These are phyloP conservation scores for Phialocephala subalpina DNA, from an alignment of 2,329 filamentous ascomycete species.

Conservation along the genomic window DNA sequence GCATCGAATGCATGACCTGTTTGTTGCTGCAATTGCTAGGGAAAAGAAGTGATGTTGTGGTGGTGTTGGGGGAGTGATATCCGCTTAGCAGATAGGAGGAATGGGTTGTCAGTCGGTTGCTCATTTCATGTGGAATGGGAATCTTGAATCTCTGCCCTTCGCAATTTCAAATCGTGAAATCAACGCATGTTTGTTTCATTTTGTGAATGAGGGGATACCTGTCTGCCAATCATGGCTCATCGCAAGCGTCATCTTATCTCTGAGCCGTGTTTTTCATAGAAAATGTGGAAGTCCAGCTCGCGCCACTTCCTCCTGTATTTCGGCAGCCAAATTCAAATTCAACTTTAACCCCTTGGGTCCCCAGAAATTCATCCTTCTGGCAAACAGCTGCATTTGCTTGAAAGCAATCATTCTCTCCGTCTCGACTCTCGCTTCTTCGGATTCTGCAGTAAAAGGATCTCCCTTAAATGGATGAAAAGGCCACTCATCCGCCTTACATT, in stretches of 20 bases:
- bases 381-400: constrained; percentile 25
- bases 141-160: not conserved
- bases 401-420: constrained; percentile 24
- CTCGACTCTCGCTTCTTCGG: constrained; percentile 20
- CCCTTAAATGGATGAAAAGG: constrained; percentile 35
- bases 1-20: not conserved
- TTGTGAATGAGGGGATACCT: not conserved
- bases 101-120: constrained; percentile 1
- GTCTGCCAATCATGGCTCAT: not conserved
- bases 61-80: constrained; percentile 2
- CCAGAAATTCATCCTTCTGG: constrained; percentile 1
- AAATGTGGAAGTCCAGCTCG: constrained; percentile 1
- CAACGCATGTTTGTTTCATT: not conserved
- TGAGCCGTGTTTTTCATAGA: not conserved
- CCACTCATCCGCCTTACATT: constrained; percentile 39
- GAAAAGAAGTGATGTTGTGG: constrained; percentile 9
- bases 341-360: not conserved
- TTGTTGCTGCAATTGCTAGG: not conserved
- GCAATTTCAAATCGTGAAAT: constrained; percentile 1
- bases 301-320: not conserved
- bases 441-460: not conserved
- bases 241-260: too few relatives aligned
- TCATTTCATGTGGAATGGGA: constrained; percentile 4
- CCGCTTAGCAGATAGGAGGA: not conserved
- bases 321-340: not conserved